Percentiles rank a stretch among this genome's conserved stretches.
Evolutionary conservation across 1,284 basidiomycete genomes (phyloP).

Genomic region (Testicularia cyperi): DNA sequence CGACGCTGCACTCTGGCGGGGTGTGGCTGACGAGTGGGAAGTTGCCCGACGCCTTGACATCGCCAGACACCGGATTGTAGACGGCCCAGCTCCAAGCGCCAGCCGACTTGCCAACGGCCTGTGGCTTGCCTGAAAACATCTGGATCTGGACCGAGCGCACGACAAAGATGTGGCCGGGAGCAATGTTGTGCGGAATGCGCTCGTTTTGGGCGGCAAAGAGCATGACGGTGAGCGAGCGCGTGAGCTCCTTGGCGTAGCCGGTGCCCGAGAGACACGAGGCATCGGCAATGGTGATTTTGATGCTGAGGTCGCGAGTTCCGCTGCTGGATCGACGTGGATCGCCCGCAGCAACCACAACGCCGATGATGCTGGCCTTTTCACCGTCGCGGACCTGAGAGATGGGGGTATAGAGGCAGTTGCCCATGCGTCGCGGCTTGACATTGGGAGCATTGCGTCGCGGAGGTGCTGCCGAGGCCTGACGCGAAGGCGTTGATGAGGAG

Average conservation of each 20-base stretch:
- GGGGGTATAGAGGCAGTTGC: slow-evolving; percentile 41
- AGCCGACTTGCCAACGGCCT: slow-evolving; percentile 29
- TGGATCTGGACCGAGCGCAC: slow-evolving; percentile 30
- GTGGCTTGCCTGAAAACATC: slow-evolving; percentile 26
- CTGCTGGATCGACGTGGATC: slow-evolving; percentile 29
- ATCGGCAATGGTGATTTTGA: slow-evolving; percentile 35
- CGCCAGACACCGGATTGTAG: slow-evolving; percentile 29
- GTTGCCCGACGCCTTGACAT: slow-evolving; percentile 20
- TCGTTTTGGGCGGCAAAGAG: slow-evolving; percentile 24
- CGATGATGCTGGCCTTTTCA: slow-evolving; percentile 34
- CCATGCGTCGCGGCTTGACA: slow-evolving; percentile 34
- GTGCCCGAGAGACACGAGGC: slow-evolving; percentile 27
- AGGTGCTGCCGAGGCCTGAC: slow-evolving; percentile 8
- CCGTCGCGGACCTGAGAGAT: slow-evolving; percentile 30
- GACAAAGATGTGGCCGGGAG: slow-evolving; percentile 24
- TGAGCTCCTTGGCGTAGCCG: slow-evolving; percentile 30
- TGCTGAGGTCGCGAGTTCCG: slow-evolving; percentile 25
- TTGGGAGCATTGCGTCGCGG: slow-evolving; percentile 25
- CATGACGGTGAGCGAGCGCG: slow-evolving; percentile 28
- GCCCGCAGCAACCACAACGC: slow-evolving; percentile 29
- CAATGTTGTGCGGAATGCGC: slow-evolving; percentile 18
- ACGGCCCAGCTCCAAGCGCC: slow-evolving; percentile 26
- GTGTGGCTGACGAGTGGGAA: slow-evolving; percentile 20
- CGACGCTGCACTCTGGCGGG: slow-evolving; percentile 21
- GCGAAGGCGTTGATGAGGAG: slow-evolving; percentile 8